phyloP scores from a whole-genome alignment of 1,284 basidiomycete genomes.

The Apiotrichum siamense region DNA sequence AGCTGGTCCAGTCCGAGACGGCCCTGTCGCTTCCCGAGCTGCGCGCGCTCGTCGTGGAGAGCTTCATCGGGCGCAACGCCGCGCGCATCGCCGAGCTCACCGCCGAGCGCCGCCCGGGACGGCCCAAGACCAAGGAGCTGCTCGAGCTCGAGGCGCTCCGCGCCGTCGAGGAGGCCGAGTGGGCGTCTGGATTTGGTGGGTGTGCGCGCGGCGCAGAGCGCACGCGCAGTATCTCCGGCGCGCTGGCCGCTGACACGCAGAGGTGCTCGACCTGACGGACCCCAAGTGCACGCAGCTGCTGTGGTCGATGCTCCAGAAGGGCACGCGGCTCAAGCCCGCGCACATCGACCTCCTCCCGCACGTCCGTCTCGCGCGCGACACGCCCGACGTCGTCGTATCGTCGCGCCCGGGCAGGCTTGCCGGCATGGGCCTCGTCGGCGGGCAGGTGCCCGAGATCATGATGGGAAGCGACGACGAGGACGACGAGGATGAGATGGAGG shows the following conservation, averaged over 20 bases:
- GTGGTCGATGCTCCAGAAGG: slow-evolving; percentile 68
- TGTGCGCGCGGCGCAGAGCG: slow-evolving; percentile 8
- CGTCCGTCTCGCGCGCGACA: slow-evolving; percentile 29
- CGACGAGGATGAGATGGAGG: slow-evolving; percentile 8
- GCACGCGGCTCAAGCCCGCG: slow-evolving; percentile 51
- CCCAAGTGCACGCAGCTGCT: slow-evolving; percentile 64
- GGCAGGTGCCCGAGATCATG: background rate
- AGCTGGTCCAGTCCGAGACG: slow-evolving; percentile 57
- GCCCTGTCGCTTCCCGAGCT: slow-evolving; percentile 62
- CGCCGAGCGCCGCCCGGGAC: slow-evolving; percentile 61
- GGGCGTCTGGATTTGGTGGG: slow-evolving; percentile 76
- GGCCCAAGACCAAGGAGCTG: slow-evolving; percentile 68
- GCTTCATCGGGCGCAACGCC: slow-evolving; percentile 71
- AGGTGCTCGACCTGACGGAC: slow-evolving; percentile 78
- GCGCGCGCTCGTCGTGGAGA: slow-evolving; percentile 60
- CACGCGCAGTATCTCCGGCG: background rate
- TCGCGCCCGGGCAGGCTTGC: slow-evolving; percentile 24
- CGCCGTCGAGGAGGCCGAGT: slow-evolving; percentile 62
- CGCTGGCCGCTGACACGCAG: slow-evolving; percentile 47
- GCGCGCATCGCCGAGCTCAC: slow-evolving; percentile 60
- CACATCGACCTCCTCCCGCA: slow-evolving; percentile 58
- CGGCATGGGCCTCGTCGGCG: slow-evolving; percentile 34
- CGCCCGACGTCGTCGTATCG: slow-evolving; percentile 25
- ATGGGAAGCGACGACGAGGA: slow-evolving; percentile 17
- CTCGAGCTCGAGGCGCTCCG: slow-evolving; percentile 66